Evolutionary conservation across 1,284 basidiomycete species (phyloP), one percentile per base, ranked within the genome.

Genomic region (Cutaneotrichosporon mucoides): DNA sequence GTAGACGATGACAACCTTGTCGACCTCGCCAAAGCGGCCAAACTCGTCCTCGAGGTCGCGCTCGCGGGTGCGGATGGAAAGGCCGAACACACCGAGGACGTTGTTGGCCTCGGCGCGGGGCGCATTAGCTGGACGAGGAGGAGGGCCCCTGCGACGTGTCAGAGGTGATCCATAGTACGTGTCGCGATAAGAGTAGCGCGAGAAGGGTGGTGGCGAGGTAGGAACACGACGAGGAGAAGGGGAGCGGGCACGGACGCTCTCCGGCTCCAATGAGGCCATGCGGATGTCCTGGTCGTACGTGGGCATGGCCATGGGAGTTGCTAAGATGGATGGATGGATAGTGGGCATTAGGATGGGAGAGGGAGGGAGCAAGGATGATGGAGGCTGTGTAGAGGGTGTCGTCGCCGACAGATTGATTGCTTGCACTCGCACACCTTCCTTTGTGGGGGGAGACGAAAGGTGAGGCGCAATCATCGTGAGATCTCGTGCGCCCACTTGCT

Each of bases 1-100:
- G 76, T 98, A 98, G n/a, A 99, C 96, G 67, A 99, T 93, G 54
- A 89, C 90, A 41, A 94, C 92, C 79, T 98, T 98, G 71, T 95
- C 91, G 54, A 98, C 94, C 35, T 86, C 84, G 24, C 93, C 94
- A 68, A 87, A 90, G 48, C 90, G 84, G 68, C 82, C 84, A 70
- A 99, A 99, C 77, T 97, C 93, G 65, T 95, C 89, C 69, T 97
- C 90, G 51, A 99, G 82, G 75, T 98, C 95, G 46, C 89, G 85
- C 76, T 99, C 96, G 60, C 87, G 85, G 3, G 95, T 98, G 60
- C 94, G 86, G 63, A 99, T 95, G 68, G 91, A 94, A 46, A 99
- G 82, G 13, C 95, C 96, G 70, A 99, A 99, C 13, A 97, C 92
- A 62, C 96, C 96, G 61, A 99, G 84, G 24, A 97, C 92, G 64